Conservation (phyloP, 257 asterid species). For the Marsdenia floribunda region DNA sequence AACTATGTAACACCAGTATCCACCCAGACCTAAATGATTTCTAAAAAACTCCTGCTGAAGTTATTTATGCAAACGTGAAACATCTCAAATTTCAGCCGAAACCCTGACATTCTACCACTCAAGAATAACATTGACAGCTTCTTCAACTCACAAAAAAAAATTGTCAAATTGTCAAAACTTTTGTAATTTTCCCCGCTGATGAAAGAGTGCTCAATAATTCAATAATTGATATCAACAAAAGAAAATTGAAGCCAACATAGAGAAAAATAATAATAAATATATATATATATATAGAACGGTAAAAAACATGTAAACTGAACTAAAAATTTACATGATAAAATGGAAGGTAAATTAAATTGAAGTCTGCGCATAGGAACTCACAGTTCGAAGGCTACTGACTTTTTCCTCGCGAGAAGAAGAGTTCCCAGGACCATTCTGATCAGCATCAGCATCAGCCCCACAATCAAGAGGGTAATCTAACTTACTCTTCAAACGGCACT, state of each 20-base stretch:
- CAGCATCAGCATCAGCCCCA: conserved; percentile 70
- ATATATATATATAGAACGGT: not conserved
- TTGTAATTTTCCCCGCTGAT: no score
- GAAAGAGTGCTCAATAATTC: not conserved
- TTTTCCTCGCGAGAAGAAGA: conserved; percentile 86
- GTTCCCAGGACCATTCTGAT: conserved; percentile 74
- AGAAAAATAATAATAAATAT: not conserved
- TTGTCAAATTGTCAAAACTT: no score
- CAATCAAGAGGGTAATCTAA: conserved; percentile 67
- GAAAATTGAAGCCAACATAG: not conserved
- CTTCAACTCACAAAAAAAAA: not conserved
- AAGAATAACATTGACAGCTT: not conserved
- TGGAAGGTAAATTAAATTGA: not conserved
- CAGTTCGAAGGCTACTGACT: conserved; percentile 97
- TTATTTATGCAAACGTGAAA: not conserved
- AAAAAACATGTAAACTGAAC: not conserved
- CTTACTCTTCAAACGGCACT: conserved; percentile 60
- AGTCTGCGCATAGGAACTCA: conserved; percentile 31
- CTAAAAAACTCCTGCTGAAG: not conserved
- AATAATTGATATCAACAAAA: not conserved
- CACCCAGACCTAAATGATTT: not conserved
- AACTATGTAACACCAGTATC: not conserved
- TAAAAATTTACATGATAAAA: not conserved
- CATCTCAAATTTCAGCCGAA: not conserved
- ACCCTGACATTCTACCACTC: not conserved